A percentile compares a stretch with the other conserved stretches of the same genome.
These are phyloP conservation scores for Arbutus unedo DNA, from an alignment of 148 eudicot genomes.

Conservation along the genomic window DNA sequence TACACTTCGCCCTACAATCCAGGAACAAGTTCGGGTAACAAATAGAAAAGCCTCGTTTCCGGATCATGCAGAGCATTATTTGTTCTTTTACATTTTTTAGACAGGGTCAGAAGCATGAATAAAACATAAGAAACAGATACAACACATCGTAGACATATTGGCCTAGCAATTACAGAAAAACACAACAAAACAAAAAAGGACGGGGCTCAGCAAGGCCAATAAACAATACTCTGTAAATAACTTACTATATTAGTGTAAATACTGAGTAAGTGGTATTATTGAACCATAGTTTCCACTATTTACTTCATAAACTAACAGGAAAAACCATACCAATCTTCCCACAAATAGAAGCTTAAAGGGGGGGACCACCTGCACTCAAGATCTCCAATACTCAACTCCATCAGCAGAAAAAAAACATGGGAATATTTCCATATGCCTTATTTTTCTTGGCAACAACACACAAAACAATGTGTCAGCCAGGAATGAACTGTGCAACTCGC, in stretches of 20 bases:
- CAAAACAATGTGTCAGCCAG: neutral
- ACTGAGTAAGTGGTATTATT: no score
- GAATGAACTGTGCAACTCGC: neutral
- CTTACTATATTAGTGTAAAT: no score
- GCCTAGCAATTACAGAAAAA: neutral
- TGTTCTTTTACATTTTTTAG: neutral
- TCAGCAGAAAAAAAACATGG: neutral
- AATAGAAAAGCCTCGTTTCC: neutral
- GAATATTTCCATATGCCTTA: neutral
- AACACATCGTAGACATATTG: neutral
- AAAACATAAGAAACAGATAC: neutral
- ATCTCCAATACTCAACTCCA: neutral
- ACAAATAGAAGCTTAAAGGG: neutral
- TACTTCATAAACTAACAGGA: neutral
- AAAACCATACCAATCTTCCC: neutral
- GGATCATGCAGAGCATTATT: neutral
- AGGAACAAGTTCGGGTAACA: neutral
- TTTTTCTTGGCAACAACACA: neutral
- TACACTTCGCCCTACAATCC: neutral
- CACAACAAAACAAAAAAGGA: neutral
- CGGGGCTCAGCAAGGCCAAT: neutral
- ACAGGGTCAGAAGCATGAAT: neutral
- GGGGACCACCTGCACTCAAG: neutral
- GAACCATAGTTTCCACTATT: neutral
- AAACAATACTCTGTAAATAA: neutral